Conservation (phyloP, 2,329 filamentous ascomycete species). For the Tolypocladium cylindrosporum region DNA sequence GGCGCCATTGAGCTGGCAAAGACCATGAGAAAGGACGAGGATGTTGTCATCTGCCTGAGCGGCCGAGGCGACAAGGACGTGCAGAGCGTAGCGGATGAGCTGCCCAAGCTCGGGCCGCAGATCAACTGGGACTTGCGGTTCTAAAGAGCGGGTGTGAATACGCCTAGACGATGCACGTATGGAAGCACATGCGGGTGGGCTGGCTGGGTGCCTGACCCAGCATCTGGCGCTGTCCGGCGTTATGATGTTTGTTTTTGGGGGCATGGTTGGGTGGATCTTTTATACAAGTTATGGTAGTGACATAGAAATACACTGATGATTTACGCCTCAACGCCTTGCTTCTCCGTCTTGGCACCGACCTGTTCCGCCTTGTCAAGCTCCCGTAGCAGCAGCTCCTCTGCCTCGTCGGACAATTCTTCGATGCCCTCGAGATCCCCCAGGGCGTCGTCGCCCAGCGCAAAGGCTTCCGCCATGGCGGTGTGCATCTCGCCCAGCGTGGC, state of each 20-base stretch:
- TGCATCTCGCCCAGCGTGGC: conserved; percentile 28
- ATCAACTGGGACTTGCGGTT: conserved; percentile 69
- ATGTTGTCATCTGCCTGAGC: conserved; percentile 88
- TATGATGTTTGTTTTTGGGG: background rate
- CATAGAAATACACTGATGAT: background rate
- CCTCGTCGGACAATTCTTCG: conserved; percentile 30
- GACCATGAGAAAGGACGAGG: conserved; percentile 79
- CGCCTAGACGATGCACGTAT: background rate
- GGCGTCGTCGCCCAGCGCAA: conserved; percentile 34
- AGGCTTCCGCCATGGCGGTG: conserved; percentile 31
- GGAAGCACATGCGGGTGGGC: background rate
- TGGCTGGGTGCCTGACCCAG: background rate
- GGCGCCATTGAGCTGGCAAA: conserved; percentile 86
- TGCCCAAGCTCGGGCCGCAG: conserved; percentile 77
- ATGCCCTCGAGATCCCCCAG: conserved; percentile 26
- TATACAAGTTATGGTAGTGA: background rate
- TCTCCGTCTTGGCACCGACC: conserved; percentile 5
- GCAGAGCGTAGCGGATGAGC: conserved; percentile 90
- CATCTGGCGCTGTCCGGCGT: background rate
- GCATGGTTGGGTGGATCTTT: background rate
- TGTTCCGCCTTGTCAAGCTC: conserved; percentile 20
- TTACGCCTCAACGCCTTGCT: conserved; percentile 1
- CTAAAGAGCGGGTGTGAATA: conserved; percentile 20
- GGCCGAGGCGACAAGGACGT: conserved; percentile 97
- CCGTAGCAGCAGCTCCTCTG: conserved; percentile 19